These are phyloP conservation scores for Rhizophagus prolifer DNA, from an alignment of 192 early-diverging fungal species.

Conservation along the genomic window DNA sequence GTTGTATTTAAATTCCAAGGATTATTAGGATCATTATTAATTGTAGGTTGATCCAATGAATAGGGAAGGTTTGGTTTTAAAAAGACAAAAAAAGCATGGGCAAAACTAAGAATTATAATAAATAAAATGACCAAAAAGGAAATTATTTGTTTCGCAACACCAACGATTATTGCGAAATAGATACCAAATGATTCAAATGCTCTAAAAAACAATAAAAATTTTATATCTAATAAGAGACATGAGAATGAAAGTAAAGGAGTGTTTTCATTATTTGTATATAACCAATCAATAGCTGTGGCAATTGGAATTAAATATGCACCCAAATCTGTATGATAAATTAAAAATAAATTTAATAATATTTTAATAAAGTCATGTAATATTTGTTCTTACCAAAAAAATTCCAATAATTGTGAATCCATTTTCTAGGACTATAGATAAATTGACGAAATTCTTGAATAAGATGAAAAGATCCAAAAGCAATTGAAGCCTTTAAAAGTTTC, in stretches of 20 bases:
- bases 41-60: neutral
- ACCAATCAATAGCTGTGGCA: neutral
- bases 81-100: neutral
- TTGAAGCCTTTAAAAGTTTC: neutral
- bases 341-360: no score
- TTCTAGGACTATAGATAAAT: neutral
- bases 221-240: slow-evolving; percentile 1
- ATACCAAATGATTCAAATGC: slow-evolving; percentile 6
- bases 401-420: neutral
- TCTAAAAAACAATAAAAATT: slow-evolving; percentile 11
- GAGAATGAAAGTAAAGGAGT: neutral
- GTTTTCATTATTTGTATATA: neutral
- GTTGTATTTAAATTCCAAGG: neutral
- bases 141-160: neutral
- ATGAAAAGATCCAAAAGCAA: neutral
- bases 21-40: neutral
- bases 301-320: neutral
- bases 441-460: slow-evolving; percentile 2
- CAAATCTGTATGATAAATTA: neutral
- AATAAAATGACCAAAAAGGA: slow-evolving; percentile 1
- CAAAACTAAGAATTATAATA: slow-evolving; percentile 8
- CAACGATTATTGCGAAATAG: slow-evolving; percentile 13
- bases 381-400: slow-evolving; percentile 10
- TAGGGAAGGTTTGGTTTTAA: neutral
- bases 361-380: no score